phyloP scores from a whole-genome alignment of 208 protist species.

The Leishmania braziliensis region DNA sequence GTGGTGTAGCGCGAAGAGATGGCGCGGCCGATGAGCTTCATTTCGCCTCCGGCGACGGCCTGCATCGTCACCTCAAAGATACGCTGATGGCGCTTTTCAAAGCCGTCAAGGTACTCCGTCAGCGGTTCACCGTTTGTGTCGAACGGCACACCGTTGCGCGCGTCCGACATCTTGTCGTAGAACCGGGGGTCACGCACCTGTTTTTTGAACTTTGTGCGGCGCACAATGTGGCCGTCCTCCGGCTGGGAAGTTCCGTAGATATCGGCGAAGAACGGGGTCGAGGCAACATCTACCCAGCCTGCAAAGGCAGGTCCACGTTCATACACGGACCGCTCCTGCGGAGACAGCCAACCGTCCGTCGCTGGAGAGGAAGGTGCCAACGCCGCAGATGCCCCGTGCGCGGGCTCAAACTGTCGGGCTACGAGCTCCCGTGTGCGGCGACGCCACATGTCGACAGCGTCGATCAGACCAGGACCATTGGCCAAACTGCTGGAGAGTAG shows the following conservation, averaged over 20 bases:
- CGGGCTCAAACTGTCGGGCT: constrained; percentile 31
- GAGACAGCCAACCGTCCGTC: constrained; percentile 62
- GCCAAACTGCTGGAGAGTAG: constrained; percentile 27
- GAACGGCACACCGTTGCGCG: constrained; percentile 79
- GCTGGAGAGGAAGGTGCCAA: not conserved
- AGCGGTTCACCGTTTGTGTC: constrained; percentile 59
- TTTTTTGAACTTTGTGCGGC: constrained; percentile 60
- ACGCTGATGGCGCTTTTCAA: constrained; percentile 48
- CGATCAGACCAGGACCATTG: constrained; percentile 51
- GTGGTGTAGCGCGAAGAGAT: constrained; percentile 67
- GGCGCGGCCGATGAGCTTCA: constrained; percentile 51
- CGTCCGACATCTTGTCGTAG: constrained; percentile 76
- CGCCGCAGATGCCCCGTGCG: constrained; percentile 5
- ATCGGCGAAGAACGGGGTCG: constrained; percentile 51
- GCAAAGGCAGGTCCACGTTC: constrained; percentile 63
- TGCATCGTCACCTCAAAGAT: constrained; percentile 84
- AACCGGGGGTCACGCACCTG: constrained; percentile 78
- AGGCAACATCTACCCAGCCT: constrained; percentile 45
- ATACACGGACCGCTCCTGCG: constrained; percentile 38
- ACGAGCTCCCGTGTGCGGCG: constrained; percentile 47
- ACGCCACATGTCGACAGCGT: constrained; percentile 58
- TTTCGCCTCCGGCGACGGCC: constrained; percentile 30
- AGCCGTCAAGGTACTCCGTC: constrained; percentile 49
- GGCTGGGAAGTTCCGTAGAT: constrained; percentile 62
- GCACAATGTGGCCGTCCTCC: constrained; percentile 56